Base-by-base conservation (phyloP, 345 rosid species). In the Hypericum perforatum region DNA sequence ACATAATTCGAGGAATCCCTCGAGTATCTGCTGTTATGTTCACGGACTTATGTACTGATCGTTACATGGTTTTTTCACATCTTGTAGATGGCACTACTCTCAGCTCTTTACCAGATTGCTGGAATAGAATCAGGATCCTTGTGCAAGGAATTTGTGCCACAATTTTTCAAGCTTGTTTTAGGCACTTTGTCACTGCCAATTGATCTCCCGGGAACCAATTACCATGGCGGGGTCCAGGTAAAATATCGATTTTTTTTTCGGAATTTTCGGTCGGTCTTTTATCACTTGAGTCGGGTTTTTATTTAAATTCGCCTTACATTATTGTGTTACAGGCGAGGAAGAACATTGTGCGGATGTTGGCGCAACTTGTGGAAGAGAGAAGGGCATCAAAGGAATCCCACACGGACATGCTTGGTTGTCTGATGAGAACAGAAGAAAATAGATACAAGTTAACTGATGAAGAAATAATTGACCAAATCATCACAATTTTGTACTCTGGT, bases 401-500 rank as follows among this genome's bases (percentile, higher is more conserved):
- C 53, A 46, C 63, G 5, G 95, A 90, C 65, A 84, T 90, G 87
- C 79, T 90, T 4, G 84, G 82, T 48, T 61, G 64, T 57, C 73
- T 89, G 69, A 78, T 86, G 80, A 82, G 59, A 53, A 66, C 57
- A 39, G 87, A 74, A 43, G 84, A 75, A 9, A 58, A 69, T 49
- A 75, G 64, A 38, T 71, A 81, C 32, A 60, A 57, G 37, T 54
- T 82, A 54, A 69, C 58, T 8, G 86, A 82, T 59, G 80, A 77
- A 7, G 85, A 86, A 68, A 80, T 86, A 16, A 70, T 84, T n/a
- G 95, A 84, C 74, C 97, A 86, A 63, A 63, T 90, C 0, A 86
- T 90, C 42, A 80, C 97, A 9, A 72, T 90, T 15, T 55, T 80
- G 63, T 78, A 84, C 60, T 86, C 97, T 1, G 94, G 95, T 47